phyloP scores from a whole-genome alignment of 805 yeast species.

The Myxozyma mucilagina region DNA sequence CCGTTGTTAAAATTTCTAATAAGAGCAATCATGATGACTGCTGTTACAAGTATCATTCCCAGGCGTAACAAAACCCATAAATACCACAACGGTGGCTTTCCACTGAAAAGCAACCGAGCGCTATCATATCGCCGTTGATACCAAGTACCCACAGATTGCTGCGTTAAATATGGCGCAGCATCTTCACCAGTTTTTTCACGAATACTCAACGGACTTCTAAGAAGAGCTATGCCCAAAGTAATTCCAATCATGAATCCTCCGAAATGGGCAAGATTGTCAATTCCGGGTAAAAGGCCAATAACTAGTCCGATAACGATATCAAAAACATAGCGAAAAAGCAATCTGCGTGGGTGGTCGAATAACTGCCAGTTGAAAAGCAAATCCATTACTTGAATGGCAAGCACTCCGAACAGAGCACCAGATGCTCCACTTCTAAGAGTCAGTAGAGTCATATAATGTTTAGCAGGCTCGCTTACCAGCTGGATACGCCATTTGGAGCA shows the following conservation, averaged over 20 bases:
- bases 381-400: conserved; percentile 59
- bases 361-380: conserved; percentile 55
- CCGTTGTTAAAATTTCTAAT: conserved; percentile 52
- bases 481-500: conserved; percentile 62
- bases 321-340: conserved; percentile 50
- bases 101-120: conserved; percentile 31
- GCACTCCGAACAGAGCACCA: conserved; percentile 69
- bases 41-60: conserved; percentile 47
- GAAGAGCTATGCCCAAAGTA: conserved; percentile 49
- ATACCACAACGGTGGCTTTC: conserved; percentile 43
- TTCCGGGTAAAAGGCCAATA: conserved; percentile 68
- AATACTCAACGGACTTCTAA: conserved; percentile 54
- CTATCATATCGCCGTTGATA: conserved; percentile 35
- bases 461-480: conserved; percentile 13
- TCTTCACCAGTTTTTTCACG: conserved; percentile 30
- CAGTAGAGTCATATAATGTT: no score
- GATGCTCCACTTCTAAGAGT: conserved; percentile 63
- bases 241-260: conserved; percentile 72
- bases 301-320: conserved; percentile 62
- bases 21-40: conserved; percentile 54
- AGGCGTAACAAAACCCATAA: conserved; percentile 56
- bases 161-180: conserved; percentile 17
- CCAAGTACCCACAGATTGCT: conserved; percentile 21
- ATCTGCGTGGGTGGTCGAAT: conserved; percentile 49
- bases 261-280: conserved; percentile 73